These are phyloP conservation scores for Leptographium procerum DNA, from an alignment of 2,329 filamentous ascomycete species.

Conservation along the genomic window DNA sequence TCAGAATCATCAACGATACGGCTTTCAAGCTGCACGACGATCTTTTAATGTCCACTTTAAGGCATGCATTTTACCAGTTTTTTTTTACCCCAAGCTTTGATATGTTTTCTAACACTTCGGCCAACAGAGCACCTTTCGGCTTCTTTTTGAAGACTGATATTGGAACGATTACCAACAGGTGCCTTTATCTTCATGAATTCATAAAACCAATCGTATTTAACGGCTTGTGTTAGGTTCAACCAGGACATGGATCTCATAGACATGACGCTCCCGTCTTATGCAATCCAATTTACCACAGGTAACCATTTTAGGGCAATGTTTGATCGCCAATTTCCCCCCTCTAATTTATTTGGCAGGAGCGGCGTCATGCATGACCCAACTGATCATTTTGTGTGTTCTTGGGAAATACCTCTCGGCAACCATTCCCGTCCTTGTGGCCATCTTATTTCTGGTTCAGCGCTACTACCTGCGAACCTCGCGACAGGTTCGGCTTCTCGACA, in stretches of 20 bases:
- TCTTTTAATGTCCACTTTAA: neutral
- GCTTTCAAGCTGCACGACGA: neutral
- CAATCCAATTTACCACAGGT: neutral
- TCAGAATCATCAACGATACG: neutral
- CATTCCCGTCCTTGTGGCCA: slow-evolving; percentile 32
- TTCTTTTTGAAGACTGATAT: neutral
- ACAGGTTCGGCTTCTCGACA: slow-evolving; percentile 44
- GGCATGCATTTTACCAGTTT: neutral
- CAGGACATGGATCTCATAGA: neutral
- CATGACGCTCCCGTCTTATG: neutral
- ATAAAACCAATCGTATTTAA: neutral
- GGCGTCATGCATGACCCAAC: neutral
- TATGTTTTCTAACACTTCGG: neutral
- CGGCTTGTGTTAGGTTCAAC: neutral
- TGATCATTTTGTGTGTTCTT: slow-evolving; percentile 17
- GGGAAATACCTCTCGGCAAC: slow-evolving; percentile 32
- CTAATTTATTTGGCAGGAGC: neutral
- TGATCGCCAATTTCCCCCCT: neutral
- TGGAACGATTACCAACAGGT: neutral
- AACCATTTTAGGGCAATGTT: neutral
- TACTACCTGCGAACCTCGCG: slow-evolving; percentile 46
- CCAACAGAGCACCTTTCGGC: neutral
- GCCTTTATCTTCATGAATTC: neutral
- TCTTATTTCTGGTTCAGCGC: slow-evolving; percentile 37
- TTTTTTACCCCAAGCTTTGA: neutral